Evolutionary conservation across 495 filamentous ascomycete species (phyloP).

Genomic region (Neurospora sp.): DNA sequence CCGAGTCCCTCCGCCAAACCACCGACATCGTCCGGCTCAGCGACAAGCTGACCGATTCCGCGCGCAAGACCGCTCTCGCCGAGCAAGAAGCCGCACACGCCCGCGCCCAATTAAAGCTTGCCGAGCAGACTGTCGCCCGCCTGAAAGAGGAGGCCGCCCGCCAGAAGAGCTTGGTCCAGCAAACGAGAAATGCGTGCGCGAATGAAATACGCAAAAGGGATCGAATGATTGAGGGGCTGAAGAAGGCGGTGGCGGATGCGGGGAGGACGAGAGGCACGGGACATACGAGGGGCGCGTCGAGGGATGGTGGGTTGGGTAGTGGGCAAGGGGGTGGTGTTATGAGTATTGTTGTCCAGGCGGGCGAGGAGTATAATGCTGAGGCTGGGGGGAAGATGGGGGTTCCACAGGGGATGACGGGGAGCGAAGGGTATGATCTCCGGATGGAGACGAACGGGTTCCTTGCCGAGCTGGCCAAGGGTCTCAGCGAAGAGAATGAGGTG

Average conservation of each 20-base stretch:
- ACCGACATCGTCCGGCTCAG: conserved; percentile 49
- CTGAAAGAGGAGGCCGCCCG: conserved; percentile 73
- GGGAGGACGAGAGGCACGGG: conserved; percentile 33
- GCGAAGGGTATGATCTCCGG: conserved; percentile 58
- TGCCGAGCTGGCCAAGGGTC: conserved; percentile 72
- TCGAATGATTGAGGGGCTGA: conserved; percentile 75
- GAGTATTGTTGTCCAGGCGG: conserved; percentile 38
- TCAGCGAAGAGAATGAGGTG: conserved; percentile 91
- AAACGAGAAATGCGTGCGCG: conserved; percentile 77
- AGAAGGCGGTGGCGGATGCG: conserved; percentile 57
- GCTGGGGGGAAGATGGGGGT: conserved; percentile 6
- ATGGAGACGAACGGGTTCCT: conserved; percentile 89
- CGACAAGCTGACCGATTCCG: conserved; percentile 59
- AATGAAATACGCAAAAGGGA: conserved; percentile 91
- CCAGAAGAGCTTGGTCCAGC: conserved; percentile 64
- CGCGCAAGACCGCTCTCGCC: conserved; percentile 62
- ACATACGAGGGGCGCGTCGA: neutral
- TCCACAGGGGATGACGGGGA: conserved; percentile 37
- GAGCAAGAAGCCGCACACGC: conserved; percentile 64
- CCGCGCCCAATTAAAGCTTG: conserved; percentile 54
- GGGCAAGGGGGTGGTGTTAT: conserved; percentile 39
- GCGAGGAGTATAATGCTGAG: neutral
- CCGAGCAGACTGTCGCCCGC: conserved; percentile 57
- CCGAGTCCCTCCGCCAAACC: conserved; percentile 58
- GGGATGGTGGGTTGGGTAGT: neutral